Conservation (phyloP, 2,329 filamentous ascomycete species). For the Clonostachys byssicola region DNA sequence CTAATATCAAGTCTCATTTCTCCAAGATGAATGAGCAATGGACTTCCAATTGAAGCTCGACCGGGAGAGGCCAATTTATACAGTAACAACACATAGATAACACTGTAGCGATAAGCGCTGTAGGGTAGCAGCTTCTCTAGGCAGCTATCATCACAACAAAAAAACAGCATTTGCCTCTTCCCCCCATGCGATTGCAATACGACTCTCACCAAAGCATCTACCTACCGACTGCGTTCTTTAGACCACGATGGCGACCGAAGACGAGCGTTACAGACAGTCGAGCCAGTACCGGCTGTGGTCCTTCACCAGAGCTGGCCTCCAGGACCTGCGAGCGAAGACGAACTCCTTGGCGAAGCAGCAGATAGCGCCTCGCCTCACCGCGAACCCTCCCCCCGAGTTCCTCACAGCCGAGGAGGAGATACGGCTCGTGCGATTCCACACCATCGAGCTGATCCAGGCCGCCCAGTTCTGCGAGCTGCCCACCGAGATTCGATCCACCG, state of each 20-base stretch:
- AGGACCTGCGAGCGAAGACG: slow-evolving; percentile 69
- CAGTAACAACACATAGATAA: too few relatives aligned
- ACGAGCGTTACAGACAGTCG: slow-evolving; percentile 84
- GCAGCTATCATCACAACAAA: too few relatives aligned
- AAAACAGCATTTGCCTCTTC: too few relatives aligned
- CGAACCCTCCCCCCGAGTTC: slow-evolving; percentile 63
- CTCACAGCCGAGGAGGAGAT: slow-evolving; percentile 81
- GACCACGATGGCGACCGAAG: slow-evolving; percentile 69
- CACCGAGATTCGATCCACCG: slow-evolving; percentile 57
- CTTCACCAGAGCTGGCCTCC: slow-evolving; percentile 71
- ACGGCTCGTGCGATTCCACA: slow-evolving; percentile 76
- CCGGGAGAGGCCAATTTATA: too few relatives aligned
- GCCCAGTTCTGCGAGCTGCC: slow-evolving; percentile 48
- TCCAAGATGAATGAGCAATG: too few relatives aligned
- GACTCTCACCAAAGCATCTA: too few relatives aligned
- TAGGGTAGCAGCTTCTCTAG: too few relatives aligned
- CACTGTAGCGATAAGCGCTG: too few relatives aligned
- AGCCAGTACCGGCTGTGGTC: slow-evolving; percentile 94
- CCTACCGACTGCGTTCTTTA: not conserved
- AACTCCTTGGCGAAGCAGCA: slow-evolving; percentile 67
- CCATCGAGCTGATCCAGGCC: slow-evolving; percentile 52
- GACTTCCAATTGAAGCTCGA: too few relatives aligned
- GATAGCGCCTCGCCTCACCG: slow-evolving; percentile 54
- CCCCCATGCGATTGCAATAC: too few relatives aligned
- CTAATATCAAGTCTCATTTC: too few relatives aligned